A percentile compares a stretch with the other conserved stretches of the same genome.
Evolutionary conservation across 768 basidiomycete genomes (phyloP).

Genomic region (Russula lepida): DNA sequence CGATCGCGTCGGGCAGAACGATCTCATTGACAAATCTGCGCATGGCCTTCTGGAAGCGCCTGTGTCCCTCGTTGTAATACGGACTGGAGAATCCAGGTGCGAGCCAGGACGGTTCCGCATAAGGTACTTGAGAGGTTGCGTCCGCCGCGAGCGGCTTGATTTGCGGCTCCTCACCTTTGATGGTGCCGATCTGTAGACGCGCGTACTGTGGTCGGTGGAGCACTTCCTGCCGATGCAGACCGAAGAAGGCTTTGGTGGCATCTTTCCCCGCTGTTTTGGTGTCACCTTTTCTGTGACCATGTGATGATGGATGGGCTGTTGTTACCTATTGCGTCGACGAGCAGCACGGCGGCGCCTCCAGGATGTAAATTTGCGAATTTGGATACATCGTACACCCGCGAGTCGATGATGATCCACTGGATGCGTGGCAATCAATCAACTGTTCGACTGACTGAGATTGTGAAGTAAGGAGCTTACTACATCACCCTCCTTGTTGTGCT

Average conservation of each 20-base stretch:
- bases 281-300: neutral
- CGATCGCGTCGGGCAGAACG: slow-evolving; percentile 62
- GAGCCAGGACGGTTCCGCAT: slow-evolving; percentile 83
- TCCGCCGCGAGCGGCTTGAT: slow-evolving; percentile 51
- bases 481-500: slow-evolving; percentile 88
- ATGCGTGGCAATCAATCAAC: neutral
- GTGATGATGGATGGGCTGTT: neutral
- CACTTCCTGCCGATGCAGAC: slow-evolving; percentile 77
- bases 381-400: slow-evolving; percentile 74
- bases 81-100: slow-evolving; percentile 57
- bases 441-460: neutral
- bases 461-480: slow-evolving; percentile 40
- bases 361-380: slow-evolving; percentile 82
- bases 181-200: slow-evolving; percentile 57
- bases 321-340: slow-evolving; percentile 54
- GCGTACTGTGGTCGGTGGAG: slow-evolving; percentile 65
- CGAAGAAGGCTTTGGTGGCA: slow-evolving; percentile 75
- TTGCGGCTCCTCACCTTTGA: slow-evolving; percentile 47
- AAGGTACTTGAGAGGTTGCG: slow-evolving; percentile 68
- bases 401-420: slow-evolving; percentile 77
- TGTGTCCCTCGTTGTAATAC: slow-evolving; percentile 70
- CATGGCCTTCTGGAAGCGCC: slow-evolving; percentile 64
- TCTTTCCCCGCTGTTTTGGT: slow-evolving; percentile 50
- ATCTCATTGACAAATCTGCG: slow-evolving; percentile 72
- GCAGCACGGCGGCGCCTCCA: slow-evolving; percentile 71